Percentiles rank a stretch among this genome's conserved stretches.
These are phyloP conservation scores for Pouteria campechiana DNA, from an alignment of 179 eudicot genomes.

Conservation along the genomic window DNA sequence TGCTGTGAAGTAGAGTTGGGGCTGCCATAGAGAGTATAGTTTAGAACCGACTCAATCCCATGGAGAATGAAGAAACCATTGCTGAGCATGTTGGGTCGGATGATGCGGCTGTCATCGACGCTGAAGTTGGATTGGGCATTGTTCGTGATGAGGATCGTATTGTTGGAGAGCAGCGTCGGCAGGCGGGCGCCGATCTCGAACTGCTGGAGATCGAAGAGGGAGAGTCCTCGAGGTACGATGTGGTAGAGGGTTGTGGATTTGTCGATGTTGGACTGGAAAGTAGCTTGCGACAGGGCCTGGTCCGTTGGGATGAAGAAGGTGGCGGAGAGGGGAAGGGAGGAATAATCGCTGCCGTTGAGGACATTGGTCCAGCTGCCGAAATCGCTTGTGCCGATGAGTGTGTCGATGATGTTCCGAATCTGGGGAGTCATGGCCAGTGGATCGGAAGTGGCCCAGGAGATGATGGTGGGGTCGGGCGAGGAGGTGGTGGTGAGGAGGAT, in stretches of 20 bases:
- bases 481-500: conserved; percentile 3
- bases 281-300: too few species aligned
- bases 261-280: neutral
- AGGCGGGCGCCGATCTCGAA: conserved; percentile 4
- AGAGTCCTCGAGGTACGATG: neutral
- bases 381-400: neutral
- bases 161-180: conserved; percentile 5
- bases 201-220: conserved; percentile 4
- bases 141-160: conserved; percentile 1
- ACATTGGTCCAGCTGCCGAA: conserved; percentile 4
- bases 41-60: neutral
- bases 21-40: conserved; percentile 1
- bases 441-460: too few species aligned
- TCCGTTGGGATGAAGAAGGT: conserved; percentile 5
- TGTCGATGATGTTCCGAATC: conserved; percentile 2
- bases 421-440: too few species aligned
- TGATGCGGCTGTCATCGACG: neutral
- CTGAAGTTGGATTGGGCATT: neutral
- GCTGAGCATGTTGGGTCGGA: neutral
- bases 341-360: conserved; percentile 3
- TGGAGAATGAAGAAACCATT: conserved; percentile 1
- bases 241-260: conserved; percentile 3
- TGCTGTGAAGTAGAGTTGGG: too few species aligned
- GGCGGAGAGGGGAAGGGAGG: conserved; percentile 8
- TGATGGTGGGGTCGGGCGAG: neutral